Conservation (phyloP, 345 rosid genomes). For the Syzygium aqueum region DNA sequence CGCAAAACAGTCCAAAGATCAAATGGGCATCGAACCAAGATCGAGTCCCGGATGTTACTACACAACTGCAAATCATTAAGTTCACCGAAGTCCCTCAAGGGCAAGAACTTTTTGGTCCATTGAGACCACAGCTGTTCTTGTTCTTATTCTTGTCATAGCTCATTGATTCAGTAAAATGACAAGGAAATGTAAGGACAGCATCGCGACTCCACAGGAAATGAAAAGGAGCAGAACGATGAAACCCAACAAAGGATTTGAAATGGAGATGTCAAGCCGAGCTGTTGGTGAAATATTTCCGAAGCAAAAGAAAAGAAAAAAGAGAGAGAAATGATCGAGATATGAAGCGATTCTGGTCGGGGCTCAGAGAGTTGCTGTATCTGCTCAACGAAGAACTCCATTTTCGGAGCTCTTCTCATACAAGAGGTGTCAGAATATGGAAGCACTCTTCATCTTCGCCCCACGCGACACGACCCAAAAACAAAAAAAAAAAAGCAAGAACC, state of each 20-base stretch:
- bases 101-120: background rate
- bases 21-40: background rate
- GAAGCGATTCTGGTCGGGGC: background rate
- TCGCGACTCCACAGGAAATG: background rate
- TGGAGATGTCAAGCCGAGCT: background rate
- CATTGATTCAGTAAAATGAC: background rate
- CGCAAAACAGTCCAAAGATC: background rate
- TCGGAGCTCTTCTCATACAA: slow-evolving; percentile 4
- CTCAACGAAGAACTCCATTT: slow-evolving; percentile 4
- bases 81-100: background rate
- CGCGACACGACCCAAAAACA: background rate
- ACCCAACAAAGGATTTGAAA: background rate
- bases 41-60: background rate
- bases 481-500: background rate
- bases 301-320: background rate
- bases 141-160: background rate
- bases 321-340: background rate
- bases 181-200: background rate
- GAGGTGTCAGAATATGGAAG: slow-evolving; percentile 9
- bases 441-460: slow-evolving; percentile 4
- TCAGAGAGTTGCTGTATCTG: slow-evolving; percentile 29
- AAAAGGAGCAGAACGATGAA: background rate
- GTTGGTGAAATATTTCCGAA: background rate
- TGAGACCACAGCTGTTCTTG: background rate
- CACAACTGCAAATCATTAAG: background rate